Evolutionary conservation across 768 basidiomycete genomes (phyloP).

Genomic region (Amanita rimosa): DNA sequence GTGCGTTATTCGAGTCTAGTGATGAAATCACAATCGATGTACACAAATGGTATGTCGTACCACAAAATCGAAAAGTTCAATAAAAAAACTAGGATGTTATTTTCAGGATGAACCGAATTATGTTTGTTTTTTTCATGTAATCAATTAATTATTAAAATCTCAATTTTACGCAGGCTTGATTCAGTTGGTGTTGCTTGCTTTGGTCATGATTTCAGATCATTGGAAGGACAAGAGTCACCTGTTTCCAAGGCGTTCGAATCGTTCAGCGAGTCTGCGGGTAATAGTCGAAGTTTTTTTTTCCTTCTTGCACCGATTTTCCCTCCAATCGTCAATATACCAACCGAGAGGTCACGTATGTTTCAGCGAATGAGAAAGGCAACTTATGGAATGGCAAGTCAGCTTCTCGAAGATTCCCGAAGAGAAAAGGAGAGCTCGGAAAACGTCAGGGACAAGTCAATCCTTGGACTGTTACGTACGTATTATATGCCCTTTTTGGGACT

Average conservation of each 20-base stretch:
- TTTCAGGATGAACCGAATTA: constrained; percentile 32
- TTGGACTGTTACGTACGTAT: constrained; percentile 23
- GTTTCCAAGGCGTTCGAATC: constrained; percentile 33
- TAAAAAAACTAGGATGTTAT: too few species aligned
- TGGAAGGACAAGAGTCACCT: constrained; percentile 33
- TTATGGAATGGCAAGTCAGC: constrained; percentile 24
- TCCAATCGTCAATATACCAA: constrained; percentile 23
- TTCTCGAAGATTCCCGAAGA: constrained; percentile 23
- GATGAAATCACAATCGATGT: constrained; percentile 30
- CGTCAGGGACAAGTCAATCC: constrained; percentile 28
- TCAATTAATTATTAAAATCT: too few species aligned
- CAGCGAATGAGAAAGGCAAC: constrained; percentile 21
- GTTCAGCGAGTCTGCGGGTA: constrained; percentile 13
- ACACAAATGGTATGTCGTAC: constrained; percentile 27
- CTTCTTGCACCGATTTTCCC: constrained; percentile 28
- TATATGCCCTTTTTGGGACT: not conserved
- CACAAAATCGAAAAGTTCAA: too few species aligned
- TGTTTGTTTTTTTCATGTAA: constrained; percentile 20
- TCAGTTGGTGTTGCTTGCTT: constrained; percentile 49
- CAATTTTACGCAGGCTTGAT: constrained; percentile 30
- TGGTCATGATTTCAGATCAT: constrained; percentile 41
- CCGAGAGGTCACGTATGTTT: constrained; percentile 17
- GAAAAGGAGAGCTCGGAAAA: constrained; percentile 16
- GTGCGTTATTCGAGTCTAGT: constrained; percentile 15
- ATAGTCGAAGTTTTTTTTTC: constrained; percentile 16